Evolutionary conservation across 768 basidiomycete genomes (phyloP), one percentile per base, ranked within the genome.

Genomic region (Boletales sp.): DNA sequence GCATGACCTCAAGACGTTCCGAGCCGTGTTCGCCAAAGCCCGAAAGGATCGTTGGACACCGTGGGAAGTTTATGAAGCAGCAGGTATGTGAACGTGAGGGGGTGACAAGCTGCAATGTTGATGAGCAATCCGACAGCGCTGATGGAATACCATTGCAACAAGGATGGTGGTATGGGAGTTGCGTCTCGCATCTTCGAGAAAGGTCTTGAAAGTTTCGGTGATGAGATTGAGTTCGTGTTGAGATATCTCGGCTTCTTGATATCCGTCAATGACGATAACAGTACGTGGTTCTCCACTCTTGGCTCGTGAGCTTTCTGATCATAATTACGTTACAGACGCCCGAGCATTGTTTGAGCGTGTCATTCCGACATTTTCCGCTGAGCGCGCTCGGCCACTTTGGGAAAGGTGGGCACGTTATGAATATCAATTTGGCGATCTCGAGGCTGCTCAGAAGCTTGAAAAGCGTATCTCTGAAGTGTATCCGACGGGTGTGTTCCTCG

Each of bases 401-500:
- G 93, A 97, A 62, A 82, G 90, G 39, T 98, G 94, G 97, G 86
- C 93, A 5, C 78, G 87, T 48, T 95, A 95, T 70, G 92, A 97
- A 67, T 97, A 94, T 70, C 86, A 90, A 60, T 97, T 89, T 61
- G 92, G 92, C n/a, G 92, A 94, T 68, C 74, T 94, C 32, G 84
- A 89, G 38, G 87, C 90, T 2, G 82, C 90, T 3, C 83, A 89
- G 57, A 91, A 94, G 68, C 80, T 97, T 41, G 94, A 97, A 67
- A 84, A 84, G 53, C 82, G 97, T 8, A 88, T 97, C 59, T 75
- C 86, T 1, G 94, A 97, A 52, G 82, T 84, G 1, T 97, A 91
- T 68, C 85, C 93, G 0, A 81, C 81, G 43, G 92, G 93, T 92
- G 53, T 36, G 81, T 68, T 10, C 9, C 41, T 3, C 38, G 30